phyloP scores from a whole-genome alignment of 176 grass and related monocot genomes.

The Triticum monococcum region DNA sequence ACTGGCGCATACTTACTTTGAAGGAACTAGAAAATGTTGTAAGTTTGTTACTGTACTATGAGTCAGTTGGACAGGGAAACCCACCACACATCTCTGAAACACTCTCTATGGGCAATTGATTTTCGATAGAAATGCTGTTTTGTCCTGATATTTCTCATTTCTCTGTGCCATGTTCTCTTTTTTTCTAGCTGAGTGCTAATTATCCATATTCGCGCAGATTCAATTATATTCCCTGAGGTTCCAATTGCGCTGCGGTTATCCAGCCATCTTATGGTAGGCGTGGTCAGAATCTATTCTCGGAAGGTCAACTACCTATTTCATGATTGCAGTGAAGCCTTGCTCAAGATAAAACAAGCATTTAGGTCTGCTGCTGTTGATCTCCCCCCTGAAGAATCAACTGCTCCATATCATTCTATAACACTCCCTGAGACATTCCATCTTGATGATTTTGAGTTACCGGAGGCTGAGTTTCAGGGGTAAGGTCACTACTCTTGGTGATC shows the following conservation, averaged over 20 bases:
- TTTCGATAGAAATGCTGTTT: neutral
- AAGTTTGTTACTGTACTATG: neutral
- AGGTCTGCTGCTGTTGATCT: slow-evolving; percentile 93
- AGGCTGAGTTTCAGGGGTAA: slow-evolving; percentile 87
- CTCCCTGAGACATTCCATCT: slow-evolving; percentile 99
- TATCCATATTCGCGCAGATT: slow-evolving; percentile 59
- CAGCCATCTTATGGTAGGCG: slow-evolving; percentile 95
- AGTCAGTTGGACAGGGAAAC: neutral
- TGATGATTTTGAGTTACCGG: slow-evolving; percentile 98
- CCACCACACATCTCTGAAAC: neutral
- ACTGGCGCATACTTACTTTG: neutral
- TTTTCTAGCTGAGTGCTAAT: neutral
- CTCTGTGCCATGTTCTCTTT: neutral
- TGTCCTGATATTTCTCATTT: neutral
- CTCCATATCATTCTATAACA: slow-evolving; percentile 99
- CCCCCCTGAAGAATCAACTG: slow-evolving; percentile 97
- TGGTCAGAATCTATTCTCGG: slow-evolving; percentile 98
- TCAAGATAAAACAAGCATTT: slow-evolving; percentile 99
- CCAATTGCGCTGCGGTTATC: slow-evolving; percentile 97
- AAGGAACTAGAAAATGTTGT: slow-evolving; percentile 1
- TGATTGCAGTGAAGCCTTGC: slow-evolving; percentile 95
- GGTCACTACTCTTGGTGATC: neutral
- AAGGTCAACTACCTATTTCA: slow-evolving; percentile 99
- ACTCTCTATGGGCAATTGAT: neutral
- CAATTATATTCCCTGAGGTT: slow-evolving; percentile 96